phyloP scores from a whole-genome alignment of 768 basidiomycete genomes.

The Daedalea quercina region DNA sequence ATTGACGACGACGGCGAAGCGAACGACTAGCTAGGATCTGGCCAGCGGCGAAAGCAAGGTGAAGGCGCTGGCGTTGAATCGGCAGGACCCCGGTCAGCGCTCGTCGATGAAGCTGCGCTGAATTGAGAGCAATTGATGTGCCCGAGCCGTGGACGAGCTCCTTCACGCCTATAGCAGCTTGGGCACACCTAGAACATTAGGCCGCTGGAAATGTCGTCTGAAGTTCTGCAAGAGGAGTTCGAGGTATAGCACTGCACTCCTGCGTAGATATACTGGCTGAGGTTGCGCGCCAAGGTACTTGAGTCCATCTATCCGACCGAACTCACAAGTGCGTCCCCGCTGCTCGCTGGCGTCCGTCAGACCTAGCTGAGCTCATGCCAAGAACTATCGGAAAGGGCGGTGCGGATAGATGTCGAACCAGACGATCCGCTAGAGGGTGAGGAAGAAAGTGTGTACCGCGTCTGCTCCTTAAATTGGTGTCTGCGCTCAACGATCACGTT shows the following conservation, averaged over 20 bases:
- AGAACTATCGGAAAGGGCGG: conserved; percentile 81
- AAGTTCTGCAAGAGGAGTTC: conserved; percentile 79
- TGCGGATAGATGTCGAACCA: conserved; percentile 83
- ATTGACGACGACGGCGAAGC: too few species aligned
- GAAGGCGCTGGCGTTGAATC: background rate
- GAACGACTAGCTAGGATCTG: too few species aligned
- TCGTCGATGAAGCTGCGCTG: background rate
- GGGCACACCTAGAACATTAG: too few species aligned
- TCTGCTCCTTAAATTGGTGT: conserved; percentile 7
- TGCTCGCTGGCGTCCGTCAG: conserved; percentile 18
- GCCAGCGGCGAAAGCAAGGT: background rate
- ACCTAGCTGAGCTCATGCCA: conserved; percentile 44
- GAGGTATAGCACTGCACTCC: conserved; percentile 47
- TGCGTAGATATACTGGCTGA: background rate
- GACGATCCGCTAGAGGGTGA: conserved; percentile 65
- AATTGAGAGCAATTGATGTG: too few species aligned
- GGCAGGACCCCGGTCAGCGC: conserved; percentile 2
- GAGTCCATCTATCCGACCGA: conserved; percentile 97
- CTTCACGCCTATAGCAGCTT: too few species aligned
- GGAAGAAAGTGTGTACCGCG: conserved; percentile 42
- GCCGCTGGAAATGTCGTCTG: conserved; percentile 44
- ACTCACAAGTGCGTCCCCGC: conserved; percentile 69
- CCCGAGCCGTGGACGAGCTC: too few species aligned
- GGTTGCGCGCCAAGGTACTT: conserved; percentile 47
- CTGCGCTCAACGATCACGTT: conserved; percentile 7